Conservation (phyloP, 306 rosid genomes). For the Ziziphus jujuba region DNA sequence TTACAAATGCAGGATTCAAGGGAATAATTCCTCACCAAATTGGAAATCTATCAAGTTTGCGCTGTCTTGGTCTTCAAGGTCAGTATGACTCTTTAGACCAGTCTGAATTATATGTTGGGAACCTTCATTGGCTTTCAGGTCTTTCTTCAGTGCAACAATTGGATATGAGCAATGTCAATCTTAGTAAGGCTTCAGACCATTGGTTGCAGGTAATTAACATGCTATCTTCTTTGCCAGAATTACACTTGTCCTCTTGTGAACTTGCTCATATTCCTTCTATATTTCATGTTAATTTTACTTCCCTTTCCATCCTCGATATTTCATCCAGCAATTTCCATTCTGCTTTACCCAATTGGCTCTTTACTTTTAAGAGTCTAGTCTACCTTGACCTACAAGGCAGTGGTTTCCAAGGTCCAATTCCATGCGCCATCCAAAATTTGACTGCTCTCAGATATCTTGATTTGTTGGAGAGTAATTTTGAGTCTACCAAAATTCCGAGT, state of each 20-base stretch:
- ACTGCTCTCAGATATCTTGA: too few species aligned
- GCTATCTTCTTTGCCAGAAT: slow-evolving; percentile 16
- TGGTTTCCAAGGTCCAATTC: too few species aligned
- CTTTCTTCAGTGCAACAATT: not conserved
- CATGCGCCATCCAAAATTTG: not conserved
- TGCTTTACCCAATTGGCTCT: too few species aligned
- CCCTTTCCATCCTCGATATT: too few species aligned
- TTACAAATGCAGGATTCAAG: not conserved
- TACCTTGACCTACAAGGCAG: too few species aligned
- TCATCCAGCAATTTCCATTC: too few species aligned
- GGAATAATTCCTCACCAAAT: slow-evolving; percentile 18
- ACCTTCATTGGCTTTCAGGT: slow-evolving; percentile 13
- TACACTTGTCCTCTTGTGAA: accelerated
- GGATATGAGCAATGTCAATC: not conserved
- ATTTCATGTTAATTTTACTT: not conserved
- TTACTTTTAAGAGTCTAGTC: too few species aligned
- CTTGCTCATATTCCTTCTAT: not conserved
- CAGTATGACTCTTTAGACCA: not conserved
- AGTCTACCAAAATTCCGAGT: slow-evolving; percentile 10
- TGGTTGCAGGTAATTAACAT: slow-evolving; percentile 14
- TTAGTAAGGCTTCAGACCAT: not conserved
- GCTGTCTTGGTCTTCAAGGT: not conserved
- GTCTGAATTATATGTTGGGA: not conserved
- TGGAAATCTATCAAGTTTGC: slow-evolving; percentile 21
- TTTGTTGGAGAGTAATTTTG: accelerated